Base-by-base conservation (phyloP, 768 basidiomycete genomes). In the Leccinum arenicola region DNA sequence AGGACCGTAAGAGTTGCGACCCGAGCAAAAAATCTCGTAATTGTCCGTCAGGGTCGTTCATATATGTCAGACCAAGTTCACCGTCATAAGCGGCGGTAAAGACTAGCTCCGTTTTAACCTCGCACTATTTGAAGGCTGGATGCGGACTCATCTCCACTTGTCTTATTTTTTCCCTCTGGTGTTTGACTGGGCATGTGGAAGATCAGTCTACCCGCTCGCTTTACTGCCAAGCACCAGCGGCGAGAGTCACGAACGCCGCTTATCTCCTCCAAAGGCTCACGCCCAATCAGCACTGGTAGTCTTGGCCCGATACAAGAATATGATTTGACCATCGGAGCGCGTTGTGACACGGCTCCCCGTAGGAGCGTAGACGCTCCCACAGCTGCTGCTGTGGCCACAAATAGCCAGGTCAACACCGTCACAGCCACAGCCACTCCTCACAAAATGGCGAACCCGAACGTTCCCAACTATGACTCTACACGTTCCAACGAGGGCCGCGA, bases 261-360 rank as follows among this genome's bases (percentile, higher is more conserved):
- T 2, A 58, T 70, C 12, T 4, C 62, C 12, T 6, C 33, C 17
- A 45, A 53, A 23, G 52, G 29, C 4, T 36, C 59, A 1, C 61
- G 60, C 10, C 61, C 60, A 8, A 11, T 54, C 17, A 62, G 58
- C 55, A 53, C 48, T 0, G 33, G 45, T 11, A 36, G 50, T 7
- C 55, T 70, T 36, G 58, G 55, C 6, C 62, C 61, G 0, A 27
- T 70, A 3, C 59, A 12, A 27, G 70, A 67, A 17, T 27, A 61
- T 19, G 60, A 54, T 51, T 12, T 50, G 2, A 35, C 4, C 14
- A n/a, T 43, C 5, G 29, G 51, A 3, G 25, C 7, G 1, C 29
- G n/a, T 9, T 17, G n/a, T 4, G 38, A 56, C 27, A 21, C 33
- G 33, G 33, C 19, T 23, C 33, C 52, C n/a, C 21, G 9, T 51